Percentiles rank a stretch among this genome's conserved stretches.
Evolutionary conservation across 169 alveolate species (phyloP).

Genomic region (Eimeria acervulina): DNA sequence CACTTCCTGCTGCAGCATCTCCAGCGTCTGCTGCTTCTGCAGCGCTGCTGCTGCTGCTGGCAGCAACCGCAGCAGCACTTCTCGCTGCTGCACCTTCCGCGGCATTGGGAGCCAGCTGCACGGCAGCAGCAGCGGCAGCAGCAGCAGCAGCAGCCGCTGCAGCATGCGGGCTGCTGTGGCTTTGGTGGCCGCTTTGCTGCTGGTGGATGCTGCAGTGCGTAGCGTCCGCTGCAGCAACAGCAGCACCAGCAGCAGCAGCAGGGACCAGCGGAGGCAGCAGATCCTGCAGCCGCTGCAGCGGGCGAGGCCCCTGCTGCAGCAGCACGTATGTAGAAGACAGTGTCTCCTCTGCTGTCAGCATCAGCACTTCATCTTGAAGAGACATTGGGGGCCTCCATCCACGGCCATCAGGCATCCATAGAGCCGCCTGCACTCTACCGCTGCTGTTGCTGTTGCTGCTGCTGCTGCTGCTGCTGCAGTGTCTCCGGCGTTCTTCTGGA

Average conservation of each 20-base stretch:
- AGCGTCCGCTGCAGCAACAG: not conserved
- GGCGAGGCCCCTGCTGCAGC: slow-evolving; percentile 57
- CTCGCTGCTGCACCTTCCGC: slow-evolving; percentile 22
- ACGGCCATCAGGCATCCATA: slow-evolving; percentile 42
- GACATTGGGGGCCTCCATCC: slow-evolving; percentile 65
- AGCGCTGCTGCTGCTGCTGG: slow-evolving; percentile 39
- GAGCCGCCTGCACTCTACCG: slow-evolving; percentile 2
- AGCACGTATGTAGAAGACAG: slow-evolving; percentile 29
- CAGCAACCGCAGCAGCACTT: slow-evolving; percentile 2
- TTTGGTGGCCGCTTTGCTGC: not conserved
- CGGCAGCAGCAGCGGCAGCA: slow-evolving; percentile 22
- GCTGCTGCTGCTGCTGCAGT: not conserved
- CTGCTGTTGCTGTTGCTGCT: not conserved
- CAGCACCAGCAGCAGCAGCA: not conserved
- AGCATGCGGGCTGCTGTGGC: slow-evolving; percentile 8
- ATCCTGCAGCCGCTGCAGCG: slow-evolving; percentile 6
- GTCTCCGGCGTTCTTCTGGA: not conserved
- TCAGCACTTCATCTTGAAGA: not conserved
- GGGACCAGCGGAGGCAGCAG: slow-evolving; percentile 3
- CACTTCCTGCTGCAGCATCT: not conserved
- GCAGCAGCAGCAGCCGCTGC: not conserved
- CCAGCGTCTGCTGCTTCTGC: not conserved
- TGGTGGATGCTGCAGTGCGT: not conserved
- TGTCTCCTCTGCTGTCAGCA: slow-evolving; percentile 55
- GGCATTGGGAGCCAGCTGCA: not conserved